Evolutionary conservation across 495 filamentous ascomycete genomes (phyloP).

Genomic region (Penicillium egyptiacum): DNA sequence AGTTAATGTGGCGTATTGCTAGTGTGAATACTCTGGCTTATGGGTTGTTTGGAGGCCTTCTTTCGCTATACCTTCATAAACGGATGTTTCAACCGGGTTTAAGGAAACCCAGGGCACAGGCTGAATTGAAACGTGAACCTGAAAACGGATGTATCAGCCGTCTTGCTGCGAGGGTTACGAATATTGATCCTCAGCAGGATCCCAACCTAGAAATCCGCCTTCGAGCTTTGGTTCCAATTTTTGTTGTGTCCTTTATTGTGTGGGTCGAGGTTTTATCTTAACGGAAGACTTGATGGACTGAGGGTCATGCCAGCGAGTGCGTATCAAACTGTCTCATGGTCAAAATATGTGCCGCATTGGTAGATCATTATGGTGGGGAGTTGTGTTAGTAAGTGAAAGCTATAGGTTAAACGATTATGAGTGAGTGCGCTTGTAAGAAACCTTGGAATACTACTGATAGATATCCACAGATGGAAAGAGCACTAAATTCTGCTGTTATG

Average conservation of each 20-base stretch:
- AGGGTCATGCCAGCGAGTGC: slow-evolving; percentile 30
- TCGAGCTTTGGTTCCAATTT: slow-evolving; percentile 17
- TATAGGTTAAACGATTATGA: too few relatives aligned
- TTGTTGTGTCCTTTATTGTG: slow-evolving; percentile 19
- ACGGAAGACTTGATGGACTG: slow-evolving; percentile 38
- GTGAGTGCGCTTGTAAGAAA: too few relatives aligned
- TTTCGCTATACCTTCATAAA: too few relatives aligned
- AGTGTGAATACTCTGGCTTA: too few relatives aligned
- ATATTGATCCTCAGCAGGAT: slow-evolving; percentile 22
- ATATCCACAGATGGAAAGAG: too few relatives aligned
- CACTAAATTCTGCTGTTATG: too few relatives aligned
- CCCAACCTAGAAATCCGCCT: slow-evolving; percentile 15
- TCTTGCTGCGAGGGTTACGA: slow-evolving; percentile 16
- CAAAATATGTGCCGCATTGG: slow-evolving; percentile 17
- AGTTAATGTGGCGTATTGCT: slow-evolving; percentile 28
- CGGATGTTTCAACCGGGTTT: neutral
- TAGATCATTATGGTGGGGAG: neutral
- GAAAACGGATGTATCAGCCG: neutral
- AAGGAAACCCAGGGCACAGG: neutral
- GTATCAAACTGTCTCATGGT: slow-evolving; percentile 30
- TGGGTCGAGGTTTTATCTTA: slow-evolving; percentile 29
- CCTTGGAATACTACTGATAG: too few relatives aligned
- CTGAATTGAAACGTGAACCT: neutral
- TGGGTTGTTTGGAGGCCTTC: too few relatives aligned
- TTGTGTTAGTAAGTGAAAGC: too few relatives aligned